These are phyloP conservation scores for Sextonia rubra DNA, from an alignment of 164 flowering plant species.

Conservation along the genomic window DNA sequence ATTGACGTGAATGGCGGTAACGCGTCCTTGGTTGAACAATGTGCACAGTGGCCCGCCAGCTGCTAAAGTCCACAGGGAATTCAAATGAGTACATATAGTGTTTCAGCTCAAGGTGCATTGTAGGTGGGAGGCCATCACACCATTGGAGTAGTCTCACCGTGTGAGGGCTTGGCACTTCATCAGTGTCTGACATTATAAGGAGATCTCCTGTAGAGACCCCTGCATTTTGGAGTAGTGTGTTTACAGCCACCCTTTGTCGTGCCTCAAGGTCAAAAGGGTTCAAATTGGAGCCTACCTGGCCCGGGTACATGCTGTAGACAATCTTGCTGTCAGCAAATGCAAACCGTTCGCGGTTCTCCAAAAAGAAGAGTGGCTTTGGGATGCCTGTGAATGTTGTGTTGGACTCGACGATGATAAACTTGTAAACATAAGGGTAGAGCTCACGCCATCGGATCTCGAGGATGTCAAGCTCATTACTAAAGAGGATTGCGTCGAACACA, in stretches of 20 bases:
- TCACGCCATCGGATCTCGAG: slow-evolving; percentile 34
- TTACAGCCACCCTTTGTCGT: slow-evolving; percentile 25
- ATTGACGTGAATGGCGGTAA: slow-evolving; percentile 36
- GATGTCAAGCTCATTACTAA: slow-evolving; percentile 38
- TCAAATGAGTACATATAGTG: slow-evolving; percentile 47
- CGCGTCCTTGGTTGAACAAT: slow-evolving; percentile 22
- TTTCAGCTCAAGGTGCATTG: slow-evolving; percentile 37
- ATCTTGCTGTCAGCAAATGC: slow-evolving; percentile 21
- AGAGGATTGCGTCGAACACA: slow-evolving; percentile 32
- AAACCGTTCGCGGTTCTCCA: slow-evolving; percentile 19
- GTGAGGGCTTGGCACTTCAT: slow-evolving; percentile 44
- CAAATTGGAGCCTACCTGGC: not conserved
- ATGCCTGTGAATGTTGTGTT: slow-evolving; percentile 37
- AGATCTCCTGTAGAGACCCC: slow-evolving; percentile 37
- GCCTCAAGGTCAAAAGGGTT: slow-evolving; percentile 20
- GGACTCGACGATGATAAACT: slow-evolving; percentile 30
- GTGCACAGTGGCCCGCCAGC: slow-evolving; percentile 40
- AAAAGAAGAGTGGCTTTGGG: slow-evolving; percentile 31
- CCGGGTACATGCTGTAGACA: slow-evolving; percentile 14
- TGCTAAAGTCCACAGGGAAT: slow-evolving; percentile 41
- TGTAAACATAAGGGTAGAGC: slow-evolving; percentile 26
- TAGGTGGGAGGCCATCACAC: slow-evolving; percentile 40
- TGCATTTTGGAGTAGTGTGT: slow-evolving; percentile 23
- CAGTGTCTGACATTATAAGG: slow-evolving; percentile 43
- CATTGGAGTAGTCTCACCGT: slow-evolving; percentile 38